Conservation (phyloP, 2,329 filamentous ascomycete species). For the Kalaharituber pfeilii region DNA sequence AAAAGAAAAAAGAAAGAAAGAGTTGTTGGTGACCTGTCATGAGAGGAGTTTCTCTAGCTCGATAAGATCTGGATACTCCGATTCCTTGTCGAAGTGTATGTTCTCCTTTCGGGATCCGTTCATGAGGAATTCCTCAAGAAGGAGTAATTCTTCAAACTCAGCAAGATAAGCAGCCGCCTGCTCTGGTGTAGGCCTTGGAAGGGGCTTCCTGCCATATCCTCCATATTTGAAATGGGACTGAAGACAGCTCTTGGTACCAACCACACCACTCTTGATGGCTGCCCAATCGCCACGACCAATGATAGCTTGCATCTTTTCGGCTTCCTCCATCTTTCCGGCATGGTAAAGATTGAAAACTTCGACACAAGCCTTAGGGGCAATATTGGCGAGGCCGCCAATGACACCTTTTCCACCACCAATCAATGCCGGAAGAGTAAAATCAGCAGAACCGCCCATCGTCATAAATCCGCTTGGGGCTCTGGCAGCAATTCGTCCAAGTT, state of each 20-base stretch:
- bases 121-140: conserved; percentile 26
- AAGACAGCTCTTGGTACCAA: conserved; percentile 50
- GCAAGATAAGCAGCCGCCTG: conserved; percentile 29
- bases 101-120: conserved; percentile 12
- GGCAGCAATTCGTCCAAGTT: conserved; percentile 38
- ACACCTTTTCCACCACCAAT: conserved; percentile 54
- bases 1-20: not conserved
- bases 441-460: conserved; percentile 54
- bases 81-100: conserved; percentile 14
- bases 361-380: conserved; percentile 49
- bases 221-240: conserved; percentile 48
- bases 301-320: conserved; percentile 45
- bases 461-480: conserved; percentile 46
- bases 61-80: conserved; percentile 15
- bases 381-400: conserved; percentile 54
- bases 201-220: conserved; percentile 40
- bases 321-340: conserved; percentile 42
- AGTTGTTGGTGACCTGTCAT: not conserved
- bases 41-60: conserved; percentile 15
- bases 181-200: conserved; percentile 33
- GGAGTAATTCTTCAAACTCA: conserved; percentile 31
- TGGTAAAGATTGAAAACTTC: conserved; percentile 43
- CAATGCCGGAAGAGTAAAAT: conserved; percentile 55
- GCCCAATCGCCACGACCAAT: conserved; percentile 52
- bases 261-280: conserved; percentile 49